Percentiles rank a stretch among this genome's conserved stretches.
These are phyloP conservation scores for Penicillium sp. DNA, from an alignment of 2,329 filamentous ascomycete species.

Conservation along the genomic window DNA sequence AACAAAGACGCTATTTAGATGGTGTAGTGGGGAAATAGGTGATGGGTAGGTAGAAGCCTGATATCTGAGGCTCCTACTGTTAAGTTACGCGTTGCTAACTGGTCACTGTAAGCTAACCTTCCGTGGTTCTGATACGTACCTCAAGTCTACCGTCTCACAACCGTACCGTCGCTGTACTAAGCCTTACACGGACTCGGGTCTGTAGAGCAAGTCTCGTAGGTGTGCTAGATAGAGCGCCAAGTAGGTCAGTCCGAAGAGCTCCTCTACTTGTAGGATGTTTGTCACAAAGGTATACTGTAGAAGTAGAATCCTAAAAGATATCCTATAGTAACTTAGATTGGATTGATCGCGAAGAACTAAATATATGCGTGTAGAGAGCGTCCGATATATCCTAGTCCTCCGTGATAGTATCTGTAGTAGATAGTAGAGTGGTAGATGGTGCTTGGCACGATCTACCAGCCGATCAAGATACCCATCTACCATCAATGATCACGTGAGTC, in stretches of 20 bases:
- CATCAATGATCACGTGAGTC: too few species aligned
- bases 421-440: background rate
- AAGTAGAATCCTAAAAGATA: background rate
- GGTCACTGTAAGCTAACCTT: too few species aligned
- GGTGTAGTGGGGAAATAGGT: too few species aligned
- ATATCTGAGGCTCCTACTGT: too few species aligned
- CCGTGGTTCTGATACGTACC: too few species aligned
- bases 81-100: too few species aligned
- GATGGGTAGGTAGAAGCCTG: too few species aligned
- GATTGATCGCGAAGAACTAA: background rate
- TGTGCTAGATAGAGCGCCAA: background rate
- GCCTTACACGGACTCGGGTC: background rate
- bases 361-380: background rate
- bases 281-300: background rate
- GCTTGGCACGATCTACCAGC: background rate
- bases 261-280: background rate
- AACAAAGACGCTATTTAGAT: too few species aligned
- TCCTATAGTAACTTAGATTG: background rate
- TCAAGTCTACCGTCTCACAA: background rate
- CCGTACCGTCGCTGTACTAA: background rate
- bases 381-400: background rate
- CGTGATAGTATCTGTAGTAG: too few species aligned
- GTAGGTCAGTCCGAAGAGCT: background rate
- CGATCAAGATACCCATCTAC: background rate
- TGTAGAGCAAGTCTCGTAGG: background rate